A percentile compares a stretch with the other conserved stretches of the same genome.
These are phyloP conservation scores for Emiliania huxleyi DNA, from an alignment of 78 protist species.

Conservation along the genomic window DNA sequence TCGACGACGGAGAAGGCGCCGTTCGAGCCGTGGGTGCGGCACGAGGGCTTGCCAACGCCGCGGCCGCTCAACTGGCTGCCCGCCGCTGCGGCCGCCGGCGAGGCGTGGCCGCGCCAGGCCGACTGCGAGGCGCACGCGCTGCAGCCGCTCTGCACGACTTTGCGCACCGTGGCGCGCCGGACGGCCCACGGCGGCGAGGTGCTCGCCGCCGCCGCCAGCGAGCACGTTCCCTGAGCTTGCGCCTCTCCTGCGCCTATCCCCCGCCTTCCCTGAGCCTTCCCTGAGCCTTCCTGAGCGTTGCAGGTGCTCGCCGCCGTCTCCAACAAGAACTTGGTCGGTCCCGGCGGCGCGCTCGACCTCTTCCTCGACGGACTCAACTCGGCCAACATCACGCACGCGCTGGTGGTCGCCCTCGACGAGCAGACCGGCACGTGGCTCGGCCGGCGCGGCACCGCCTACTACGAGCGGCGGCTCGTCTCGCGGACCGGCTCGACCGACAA, in stretches of 20 bases:
- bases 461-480: not conserved
- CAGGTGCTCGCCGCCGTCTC: conserved; percentile 5
- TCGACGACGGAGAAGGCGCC: no score
- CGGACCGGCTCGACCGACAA: not conserved
- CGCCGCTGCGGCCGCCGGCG: not conserved
- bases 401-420: conserved; percentile 3
- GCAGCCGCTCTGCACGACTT: not conserved
- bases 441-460: not conserved
- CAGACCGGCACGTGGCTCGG: not conserved
- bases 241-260: no score
- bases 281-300: no score
- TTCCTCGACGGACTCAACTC: not conserved
- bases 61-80: not conserved
- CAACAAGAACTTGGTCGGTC: not conserved
- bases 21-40: not conserved
- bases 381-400: not conserved
- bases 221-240: no score
- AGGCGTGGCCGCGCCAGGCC: not conserved
- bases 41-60: not conserved
- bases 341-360: not conserved
- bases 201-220: not conserved
- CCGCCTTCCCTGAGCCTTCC: no score
- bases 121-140: not conserved
- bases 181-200: not conserved
- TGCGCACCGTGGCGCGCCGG: not conserved